Percentiles rank a stretch among this genome's conserved stretches.
phyloP scores from a whole-genome alignment of 2,329 filamentous ascomycete species.

The Hypoxylon sp. region DNA sequence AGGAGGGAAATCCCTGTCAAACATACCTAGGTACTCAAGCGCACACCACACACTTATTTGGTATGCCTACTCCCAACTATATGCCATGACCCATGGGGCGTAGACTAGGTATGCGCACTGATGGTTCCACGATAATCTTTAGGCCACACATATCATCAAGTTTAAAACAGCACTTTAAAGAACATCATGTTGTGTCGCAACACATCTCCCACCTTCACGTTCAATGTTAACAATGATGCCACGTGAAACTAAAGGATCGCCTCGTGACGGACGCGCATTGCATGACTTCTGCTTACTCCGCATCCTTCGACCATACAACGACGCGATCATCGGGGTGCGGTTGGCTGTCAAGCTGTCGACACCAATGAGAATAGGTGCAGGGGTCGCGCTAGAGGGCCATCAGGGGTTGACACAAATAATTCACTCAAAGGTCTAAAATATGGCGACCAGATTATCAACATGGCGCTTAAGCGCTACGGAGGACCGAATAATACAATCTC shows the following conservation, averaged over 20 bases:
- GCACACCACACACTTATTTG: background rate
- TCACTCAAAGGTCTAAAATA: constrained; percentile 19
- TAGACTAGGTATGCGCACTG: constrained; percentile 1
- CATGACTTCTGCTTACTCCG: constrained; percentile 46
- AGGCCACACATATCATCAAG: constrained; percentile 13
- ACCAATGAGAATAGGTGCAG: constrained; percentile 21
- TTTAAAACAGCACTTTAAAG: constrained; percentile 28
- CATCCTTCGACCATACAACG: constrained; percentile 32
- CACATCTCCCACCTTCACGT: constrained; percentile 20
- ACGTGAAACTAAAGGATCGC: constrained; percentile 45
- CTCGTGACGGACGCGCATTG: constrained; percentile 45
- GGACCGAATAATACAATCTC: background rate
- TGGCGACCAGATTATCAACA: constrained; percentile 20
- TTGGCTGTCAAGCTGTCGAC: constrained; percentile 17
- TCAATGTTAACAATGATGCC: constrained; percentile 28
- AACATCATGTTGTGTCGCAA: constrained; percentile 38
- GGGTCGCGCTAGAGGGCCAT: constrained; percentile 15
- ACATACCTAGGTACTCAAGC: background rate
- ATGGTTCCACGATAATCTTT: constrained; percentile 4
- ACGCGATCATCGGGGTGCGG: constrained; percentile 25
- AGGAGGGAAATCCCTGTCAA: constrained; percentile 8
- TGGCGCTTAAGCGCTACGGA: constrained; percentile 12
- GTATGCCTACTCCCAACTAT: background rate
- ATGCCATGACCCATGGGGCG: background rate
- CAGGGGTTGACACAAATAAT: constrained; percentile 23